Base-by-base conservation (phyloP, 805 yeast genomes). In the Lipomyces japonicus region DNA sequence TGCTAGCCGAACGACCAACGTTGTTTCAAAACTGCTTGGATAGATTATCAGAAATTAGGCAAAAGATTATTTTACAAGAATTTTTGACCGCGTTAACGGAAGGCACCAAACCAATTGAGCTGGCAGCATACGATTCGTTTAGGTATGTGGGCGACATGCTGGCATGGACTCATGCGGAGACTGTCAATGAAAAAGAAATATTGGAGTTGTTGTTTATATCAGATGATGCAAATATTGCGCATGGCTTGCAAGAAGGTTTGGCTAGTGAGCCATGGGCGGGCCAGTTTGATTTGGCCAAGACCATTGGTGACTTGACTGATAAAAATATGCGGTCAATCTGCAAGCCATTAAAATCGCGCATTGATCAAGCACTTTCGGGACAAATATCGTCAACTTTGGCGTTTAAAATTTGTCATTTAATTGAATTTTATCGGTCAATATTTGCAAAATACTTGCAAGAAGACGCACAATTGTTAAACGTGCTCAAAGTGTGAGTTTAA, bases 141-240 rank as follows among this genome's bases (percentile, higher is more conserved):
- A 73, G 96, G 48, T 90, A 82, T 57, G 72, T 87, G 16, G 95
- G 97, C 23, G 96, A 89, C 64, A 75, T 93, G 28, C 70, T 93
- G 34, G 97, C 97, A 0, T 86, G 85, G 71, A 75, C 89, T 1
- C 97, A 93, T 64, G 79, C 90, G 1, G 75, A 86, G 3, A 81
- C 89, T 26, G 95, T 89, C 3, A 86, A 87, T 67, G 98, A 93
- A 66, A 75, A 81, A 36, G 98, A 93, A 63, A 74, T 83, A 26
- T 75, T 91, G 3, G 74, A 75, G 6, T 74, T 81, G 18, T 68
- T 91, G 44, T 81, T 91, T 48, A 75, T 75, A 40, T 68, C 71
- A 39, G 68, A 69, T 34, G 61, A 59, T 12, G 53, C 61, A 34
- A 39, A 58, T 23, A 51, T 51, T 22, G 39, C 46, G 21, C 44